Percentiles rank a stretch among this genome's conserved stretches.
Evolutionary conservation across 1,284 basidiomycete species (phyloP).

Genomic region (Ganoderma meredithae): DNA sequence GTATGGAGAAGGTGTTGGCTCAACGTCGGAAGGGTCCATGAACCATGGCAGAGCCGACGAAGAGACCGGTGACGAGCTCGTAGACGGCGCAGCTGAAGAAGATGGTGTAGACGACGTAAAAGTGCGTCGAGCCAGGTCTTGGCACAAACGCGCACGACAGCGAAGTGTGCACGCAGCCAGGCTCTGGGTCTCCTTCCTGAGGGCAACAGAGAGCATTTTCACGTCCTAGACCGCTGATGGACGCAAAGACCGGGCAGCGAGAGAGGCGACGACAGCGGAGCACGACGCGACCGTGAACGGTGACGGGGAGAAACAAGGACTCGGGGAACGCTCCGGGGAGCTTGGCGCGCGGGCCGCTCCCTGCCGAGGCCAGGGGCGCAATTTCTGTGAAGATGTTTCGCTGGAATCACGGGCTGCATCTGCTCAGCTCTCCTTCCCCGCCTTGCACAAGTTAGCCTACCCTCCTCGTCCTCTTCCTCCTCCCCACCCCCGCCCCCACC

Average conservation of each 20-base stretch:
- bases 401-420: constrained; percentile 31
- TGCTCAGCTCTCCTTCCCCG: constrained; percentile 12
- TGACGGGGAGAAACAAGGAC: not conserved
- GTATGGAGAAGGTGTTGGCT: constrained; percentile 16
- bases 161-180: constrained; percentile 14
- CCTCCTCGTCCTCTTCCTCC: constrained; percentile 17
- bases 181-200: constrained; percentile 16
- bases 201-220: constrained; percentile 20
- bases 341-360: constrained; percentile 14
- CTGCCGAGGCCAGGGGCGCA: not conserved
- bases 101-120: constrained; percentile 27
- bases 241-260: not conserved
- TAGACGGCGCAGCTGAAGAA: constrained; percentile 8
- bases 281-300: not conserved
- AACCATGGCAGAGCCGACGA: constrained; percentile 54
- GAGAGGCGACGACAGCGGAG: not conserved
- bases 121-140: constrained; percentile 24
- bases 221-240: not conserved
- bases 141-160: constrained; percentile 11
- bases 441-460: not conserved
- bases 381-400: constrained; percentile 7
- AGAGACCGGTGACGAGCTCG: constrained; percentile 15
- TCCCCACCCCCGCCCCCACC: constrained; percentile 19
- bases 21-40: constrained; percentile 51
- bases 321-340: not conserved